Evolutionary conservation across 768 basidiomycete genomes (phyloP), one percentile per base, ranked within the genome.

Genomic region (Fomitopsis serialis): DNA sequence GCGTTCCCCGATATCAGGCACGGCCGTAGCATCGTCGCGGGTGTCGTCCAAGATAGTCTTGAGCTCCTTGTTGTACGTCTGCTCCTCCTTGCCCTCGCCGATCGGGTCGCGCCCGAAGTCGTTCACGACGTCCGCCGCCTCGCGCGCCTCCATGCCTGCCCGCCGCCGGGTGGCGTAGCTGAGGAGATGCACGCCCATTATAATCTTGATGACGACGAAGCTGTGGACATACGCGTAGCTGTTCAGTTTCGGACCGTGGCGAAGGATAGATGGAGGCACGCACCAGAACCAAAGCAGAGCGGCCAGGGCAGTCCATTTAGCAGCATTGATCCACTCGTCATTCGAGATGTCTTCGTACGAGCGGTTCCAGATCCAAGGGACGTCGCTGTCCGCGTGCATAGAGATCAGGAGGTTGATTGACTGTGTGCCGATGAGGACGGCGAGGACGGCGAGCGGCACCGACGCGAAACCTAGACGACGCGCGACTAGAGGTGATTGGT

Each of bases 401-500:
- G 80, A 73, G 52, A 88, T 78, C 52, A 89, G 70, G 4, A 89
- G 70, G 48, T 68, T 77, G 48, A 88, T 63, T 12, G 85, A 87
- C 61, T 92, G 90, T 1, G 83, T 78, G 21, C 87, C 85, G 40
- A 92, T 80, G 52, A 95, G 75, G 55, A 89, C 79, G 19, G 79
- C 80, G 17, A 98, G 76, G 22, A 91, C 91, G 0, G 93, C 92
- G 2, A 98, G 78, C 0, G 97, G 97, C 21, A 98, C 75, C 0
- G 94, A 84, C 2, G 97, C 89, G 67, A 98, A 97, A 15, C 97
- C 97, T 9, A 99, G 77, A 6, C 97, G 82, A 2, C 96, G 87
- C 1, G 95, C 91, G 29, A 98, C 92, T 5, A 95, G 78, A 6
- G 95, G 95, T 1, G 95, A 95, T 65, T 97, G 95, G 64, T 99